Base-by-base conservation (phyloP, 306 rosid genomes). In the Cercis canadensis region DNA sequence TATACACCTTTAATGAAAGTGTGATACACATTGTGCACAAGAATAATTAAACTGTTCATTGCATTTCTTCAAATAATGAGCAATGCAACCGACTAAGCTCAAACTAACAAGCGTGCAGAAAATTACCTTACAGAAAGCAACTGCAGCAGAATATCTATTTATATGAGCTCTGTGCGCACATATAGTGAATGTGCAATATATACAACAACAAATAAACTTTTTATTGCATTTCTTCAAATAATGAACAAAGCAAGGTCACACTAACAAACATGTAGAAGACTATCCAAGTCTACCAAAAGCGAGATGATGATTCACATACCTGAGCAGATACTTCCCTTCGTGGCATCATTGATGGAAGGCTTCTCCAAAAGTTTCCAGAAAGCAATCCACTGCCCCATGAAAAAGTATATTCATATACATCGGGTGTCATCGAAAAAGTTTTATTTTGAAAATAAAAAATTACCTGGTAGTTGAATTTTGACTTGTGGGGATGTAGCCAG, bases 361-460 rank as follows among this genome's bases (percentile, higher is more conserved):
- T 90, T 83, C 96, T 82, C 99, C 95, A 91, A 59, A 85, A 54
- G 78, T 84, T 87, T 72, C 91, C 92, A 57, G 96, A 77, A 69
- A 87, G 77, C 51, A 89, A 29, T 76, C 96, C 91, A 68, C 99
- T 94, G 92, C 16, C 47, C n/a, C 80, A 70, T 58, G 70, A 78
- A 55, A 62, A 69, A 74, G 63, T 31, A 34, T 57, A 69, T 67
- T 70, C 57, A 62, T 47, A 45, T 40, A 72, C 67, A 65, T 60
- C 54, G 14, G 66, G 9, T 8, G 37, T 12, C 24, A 5, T 61
- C 18, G 14, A 40, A 16, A 74, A 69, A 52, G 39, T 19, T 66
- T 46, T 41, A 33, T 37, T 19, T 31, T 60, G 31, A 37, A 79
- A 82, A 75, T 71, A 17, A 51, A 19, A 68, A 57, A 74, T 59